Evolutionary conservation across 352 stramenopile species (phyloP).

Genomic region (Ophiocytium majus): DNA sequence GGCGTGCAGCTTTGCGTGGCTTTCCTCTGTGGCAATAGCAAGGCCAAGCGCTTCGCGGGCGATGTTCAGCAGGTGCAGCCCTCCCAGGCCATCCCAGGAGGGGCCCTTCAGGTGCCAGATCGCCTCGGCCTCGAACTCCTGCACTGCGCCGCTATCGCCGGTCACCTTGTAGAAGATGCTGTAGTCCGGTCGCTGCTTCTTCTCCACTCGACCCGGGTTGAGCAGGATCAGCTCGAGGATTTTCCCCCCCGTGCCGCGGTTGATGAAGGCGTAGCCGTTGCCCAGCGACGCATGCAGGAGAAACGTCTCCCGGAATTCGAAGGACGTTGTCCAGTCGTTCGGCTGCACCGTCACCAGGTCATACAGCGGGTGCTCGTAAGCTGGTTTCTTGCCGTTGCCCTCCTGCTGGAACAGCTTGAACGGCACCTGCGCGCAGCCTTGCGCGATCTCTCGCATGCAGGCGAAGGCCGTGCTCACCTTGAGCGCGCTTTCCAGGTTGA

Average conservation of each 20-base stretch:
- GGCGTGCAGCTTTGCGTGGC: neutral
- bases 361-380: neutral
- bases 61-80: neutral
- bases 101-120: neutral
- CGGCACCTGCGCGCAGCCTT: neutral
- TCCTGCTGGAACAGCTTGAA: neutral
- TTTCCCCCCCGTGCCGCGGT: neutral
- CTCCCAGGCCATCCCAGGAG: too few relatives aligned
- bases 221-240: neutral
- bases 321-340: neutral
- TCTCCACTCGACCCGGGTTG: neutral
- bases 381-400: neutral
- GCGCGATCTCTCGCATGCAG: neutral
- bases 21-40: neutral
- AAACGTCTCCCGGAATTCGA: too few relatives aligned
- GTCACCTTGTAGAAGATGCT: neutral
- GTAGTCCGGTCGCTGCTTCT: neutral
- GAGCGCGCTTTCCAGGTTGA: neutral
- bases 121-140: neutral
- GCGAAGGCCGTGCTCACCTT: neutral
- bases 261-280: slow-evolving; percentile 5
- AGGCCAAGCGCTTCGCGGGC: neutral
- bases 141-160: neutral
- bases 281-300: too few relatives aligned
- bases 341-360: neutral